These are phyloP conservation scores for Apophysomyces ossiformis DNA, from an alignment of 371 early-diverging fungal genomes.

Conservation along the genomic window DNA sequence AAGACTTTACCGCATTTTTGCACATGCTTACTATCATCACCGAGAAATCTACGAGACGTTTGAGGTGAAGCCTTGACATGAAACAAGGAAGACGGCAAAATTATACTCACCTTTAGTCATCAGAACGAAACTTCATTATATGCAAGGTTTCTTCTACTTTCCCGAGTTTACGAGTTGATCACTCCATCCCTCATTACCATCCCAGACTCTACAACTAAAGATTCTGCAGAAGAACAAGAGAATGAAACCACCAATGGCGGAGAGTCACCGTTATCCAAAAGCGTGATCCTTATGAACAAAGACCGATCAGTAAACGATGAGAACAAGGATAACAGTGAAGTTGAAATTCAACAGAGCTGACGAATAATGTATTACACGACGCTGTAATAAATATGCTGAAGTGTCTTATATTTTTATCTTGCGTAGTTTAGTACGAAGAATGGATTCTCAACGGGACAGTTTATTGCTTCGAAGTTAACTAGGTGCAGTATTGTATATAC, in stretches of 20 bases:
- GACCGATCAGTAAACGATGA: neutral
- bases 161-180: constrained; percentile 65
- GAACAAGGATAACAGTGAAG: neutral
- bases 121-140: constrained; percentile 79
- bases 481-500: too few species aligned
- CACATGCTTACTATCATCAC: constrained; percentile 94
- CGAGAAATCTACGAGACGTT: constrained; percentile 84
- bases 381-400: neutral
- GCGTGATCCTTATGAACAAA: constrained; percentile 1
- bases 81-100: neutral
- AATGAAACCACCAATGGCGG: constrained; percentile 7
- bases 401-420: too few species aligned
- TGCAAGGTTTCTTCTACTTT: constrained; percentile 76
- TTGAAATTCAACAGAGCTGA: neutral
- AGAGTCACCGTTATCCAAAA: neutral
- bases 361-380: neutral
- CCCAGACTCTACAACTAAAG: constrained; percentile 38
- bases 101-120: neutral
- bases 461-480: too few species aligned
- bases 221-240: constrained; percentile 14
- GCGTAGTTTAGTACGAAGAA: too few species aligned
- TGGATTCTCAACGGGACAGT: too few species aligned
- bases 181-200: constrained; percentile 70
- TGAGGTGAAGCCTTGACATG: constrained; percentile 56
- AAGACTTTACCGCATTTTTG: constrained; percentile 93